These are phyloP conservation scores for Yarrowia keelungensis DNA, from an alignment of 805 yeast species.

Conservation along the genomic window DNA sequence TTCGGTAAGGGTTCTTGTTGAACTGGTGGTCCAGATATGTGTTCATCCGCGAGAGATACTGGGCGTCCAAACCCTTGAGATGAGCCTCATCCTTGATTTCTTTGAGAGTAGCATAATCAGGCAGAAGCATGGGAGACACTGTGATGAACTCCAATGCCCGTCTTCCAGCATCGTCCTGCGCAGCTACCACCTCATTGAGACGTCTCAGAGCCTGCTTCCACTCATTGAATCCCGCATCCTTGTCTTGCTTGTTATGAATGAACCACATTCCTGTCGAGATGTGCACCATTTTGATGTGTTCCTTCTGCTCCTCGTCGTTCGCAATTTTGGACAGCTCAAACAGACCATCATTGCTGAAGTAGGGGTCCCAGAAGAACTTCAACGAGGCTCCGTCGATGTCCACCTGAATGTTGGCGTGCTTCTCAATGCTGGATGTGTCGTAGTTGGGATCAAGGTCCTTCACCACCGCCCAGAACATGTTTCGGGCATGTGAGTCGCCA, in stretches of 20 bases:
- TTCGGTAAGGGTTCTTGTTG: conserved; percentile 40
- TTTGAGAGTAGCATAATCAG: conserved; percentile 6
- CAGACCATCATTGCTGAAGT: not conserved
- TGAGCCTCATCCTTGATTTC: conserved; percentile 13
- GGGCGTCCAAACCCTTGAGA: conserved; percentile 16
- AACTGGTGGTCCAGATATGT: conserved; percentile 18
- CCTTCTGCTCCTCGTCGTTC: not conserved
- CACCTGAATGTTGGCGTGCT: conserved; percentile 12
- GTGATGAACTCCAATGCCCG: conserved; percentile 42
- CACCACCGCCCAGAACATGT: conserved; percentile 44
- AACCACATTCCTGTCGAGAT: conserved; percentile 35
- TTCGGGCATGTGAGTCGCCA: conserved; percentile 46
- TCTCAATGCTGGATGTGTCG: conserved; percentile 16
- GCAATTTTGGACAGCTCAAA: conserved; percentile 1
- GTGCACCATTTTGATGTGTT: conserved; percentile 17
- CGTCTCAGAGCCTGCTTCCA: conserved; percentile 24
- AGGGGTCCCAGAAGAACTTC: conserved; percentile 33
- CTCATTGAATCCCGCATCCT: conserved; percentile 39
- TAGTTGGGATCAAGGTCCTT: conserved; percentile 42
- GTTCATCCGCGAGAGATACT: conserved; percentile 23
- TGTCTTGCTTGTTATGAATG: conserved; percentile 42
- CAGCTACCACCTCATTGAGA: conserved; percentile 35
- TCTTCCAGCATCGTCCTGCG: conserved; percentile 2
- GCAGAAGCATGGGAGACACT: conserved; percentile 40
- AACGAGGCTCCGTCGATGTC: conserved; percentile 4